Conservation (phyloP, 441 rosid species). For the Erodium texanum region DNA sequence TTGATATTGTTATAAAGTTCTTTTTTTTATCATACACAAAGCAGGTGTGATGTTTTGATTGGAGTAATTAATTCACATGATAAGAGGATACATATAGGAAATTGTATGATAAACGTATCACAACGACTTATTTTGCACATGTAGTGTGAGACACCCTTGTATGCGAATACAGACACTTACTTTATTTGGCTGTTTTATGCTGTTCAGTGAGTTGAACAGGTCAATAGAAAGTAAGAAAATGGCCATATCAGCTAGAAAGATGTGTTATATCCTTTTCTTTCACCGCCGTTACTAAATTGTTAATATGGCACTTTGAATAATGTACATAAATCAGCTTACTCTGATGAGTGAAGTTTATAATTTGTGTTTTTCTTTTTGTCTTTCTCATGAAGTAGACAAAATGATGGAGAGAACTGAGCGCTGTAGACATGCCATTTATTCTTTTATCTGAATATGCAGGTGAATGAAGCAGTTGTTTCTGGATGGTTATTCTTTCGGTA, state of each 20-base stretch:
- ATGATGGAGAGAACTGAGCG: neutral
- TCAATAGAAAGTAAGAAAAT: too few relatives aligned
- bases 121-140: neutral
- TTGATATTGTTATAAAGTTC: neutral
- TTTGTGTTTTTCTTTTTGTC: slow-evolving; percentile 4
- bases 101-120: too few relatives aligned
- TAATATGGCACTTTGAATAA: neutral
- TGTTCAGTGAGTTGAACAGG: too few relatives aligned
- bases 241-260: too few relatives aligned
- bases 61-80: neutral
- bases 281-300: neutral
- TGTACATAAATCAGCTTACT: too few relatives aligned
- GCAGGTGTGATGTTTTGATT: neutral
- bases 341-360: too few relatives aligned
- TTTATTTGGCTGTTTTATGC: too few relatives aligned
- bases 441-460: slow-evolving; percentile 37
- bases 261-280: too few relatives aligned
- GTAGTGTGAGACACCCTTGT: neutral
- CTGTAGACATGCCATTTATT: slow-evolving; percentile 6
- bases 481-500: slow-evolving; percentile 99
- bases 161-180: neutral
- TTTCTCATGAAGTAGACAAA: neutral
- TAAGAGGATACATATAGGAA: neutral
- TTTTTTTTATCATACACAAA: neutral
- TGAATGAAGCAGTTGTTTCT: slow-evolving; percentile 90